Conservation (phyloP, 2,329 filamentous ascomycete genomes). For the Botrytis hyacinthi region DNA sequence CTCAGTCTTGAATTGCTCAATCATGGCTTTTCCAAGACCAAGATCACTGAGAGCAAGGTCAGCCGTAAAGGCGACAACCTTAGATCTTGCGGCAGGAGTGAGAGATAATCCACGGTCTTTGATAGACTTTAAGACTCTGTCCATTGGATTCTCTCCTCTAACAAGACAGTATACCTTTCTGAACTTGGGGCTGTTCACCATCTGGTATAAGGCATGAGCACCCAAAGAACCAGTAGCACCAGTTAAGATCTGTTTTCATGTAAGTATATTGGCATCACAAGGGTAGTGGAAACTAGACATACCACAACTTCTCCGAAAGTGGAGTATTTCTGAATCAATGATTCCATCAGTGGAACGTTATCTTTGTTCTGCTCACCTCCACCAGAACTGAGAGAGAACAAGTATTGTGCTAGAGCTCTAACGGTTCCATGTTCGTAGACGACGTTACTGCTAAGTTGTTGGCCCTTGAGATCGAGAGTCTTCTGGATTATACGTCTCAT, state of each 20-base stretch:
- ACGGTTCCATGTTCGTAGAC: slow-evolving; percentile 58
- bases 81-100: slow-evolving; percentile 1
- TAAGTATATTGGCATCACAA: slow-evolving; percentile 19
- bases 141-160: slow-evolving; percentile 41
- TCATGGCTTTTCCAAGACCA: slow-evolving; percentile 27
- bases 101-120: slow-evolving; percentile 20
- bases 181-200: slow-evolving; percentile 57
- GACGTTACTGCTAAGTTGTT: slow-evolving; percentile 53
- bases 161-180: slow-evolving; percentile 52
- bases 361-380: slow-evolving; percentile 40
- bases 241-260: slow-evolving; percentile 49
- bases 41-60: slow-evolving; percentile 14
- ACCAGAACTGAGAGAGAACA: slow-evolving; percentile 41
- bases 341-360: slow-evolving; percentile 44
- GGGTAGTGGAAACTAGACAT: background rate
- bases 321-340: slow-evolving; percentile 47
- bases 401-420: slow-evolving; percentile 44
- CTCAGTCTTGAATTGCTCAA: slow-evolving; percentile 37
- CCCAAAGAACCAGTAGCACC: slow-evolving; percentile 66
- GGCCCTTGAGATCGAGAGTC: slow-evolving; percentile 48
- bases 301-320: slow-evolving; percentile 35
- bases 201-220: slow-evolving; percentile 57
- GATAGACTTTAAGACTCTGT: slow-evolving; percentile 19
- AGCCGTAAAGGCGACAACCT: slow-evolving; percentile 18
- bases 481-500: slow-evolving; percentile 53